Percentiles rank a stretch among this genome's conserved stretches.
phyloP scores from a whole-genome alignment of 2,329 filamentous ascomycete genomes.

The Colletotrichum truncatum region DNA sequence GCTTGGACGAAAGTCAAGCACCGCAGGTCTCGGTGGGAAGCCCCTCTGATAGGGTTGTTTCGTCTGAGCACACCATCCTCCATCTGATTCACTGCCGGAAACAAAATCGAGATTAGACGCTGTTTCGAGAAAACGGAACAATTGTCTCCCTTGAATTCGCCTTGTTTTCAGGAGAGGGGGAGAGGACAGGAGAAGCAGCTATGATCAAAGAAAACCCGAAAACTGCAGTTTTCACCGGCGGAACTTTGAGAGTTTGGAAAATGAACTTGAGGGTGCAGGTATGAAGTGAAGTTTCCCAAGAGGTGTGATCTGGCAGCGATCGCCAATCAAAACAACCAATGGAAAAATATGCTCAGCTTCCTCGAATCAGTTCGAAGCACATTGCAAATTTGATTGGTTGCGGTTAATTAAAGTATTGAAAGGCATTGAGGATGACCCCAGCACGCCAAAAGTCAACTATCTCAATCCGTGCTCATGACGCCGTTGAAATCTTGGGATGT shows the following conservation, averaged over 20 bases:
- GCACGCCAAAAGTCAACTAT: background rate
- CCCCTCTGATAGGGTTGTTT: background rate
- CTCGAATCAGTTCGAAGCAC: background rate
- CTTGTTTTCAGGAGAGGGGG: background rate
- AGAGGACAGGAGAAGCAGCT: background rate
- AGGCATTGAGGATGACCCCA: background rate
- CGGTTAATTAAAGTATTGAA: too few species aligned
- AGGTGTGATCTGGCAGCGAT: background rate
- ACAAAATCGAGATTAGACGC: slow-evolving; percentile 1
- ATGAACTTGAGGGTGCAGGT: background rate
- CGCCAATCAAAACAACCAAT: background rate
- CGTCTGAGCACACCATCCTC: background rate
- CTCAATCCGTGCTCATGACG: too few species aligned
- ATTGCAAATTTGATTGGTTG: background rate
- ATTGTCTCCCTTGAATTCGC: background rate
- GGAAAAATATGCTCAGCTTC: background rate
- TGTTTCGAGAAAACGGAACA: slow-evolving; percentile 4
- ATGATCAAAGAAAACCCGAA: background rate
- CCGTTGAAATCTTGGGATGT: background rate
- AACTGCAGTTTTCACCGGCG: background rate
- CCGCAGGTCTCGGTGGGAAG: background rate
- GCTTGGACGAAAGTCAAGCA: background rate
- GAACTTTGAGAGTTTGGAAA: background rate
- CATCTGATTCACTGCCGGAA: slow-evolving; percentile 7
- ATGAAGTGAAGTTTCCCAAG: background rate